Evolutionary conservation across 2,329 filamentous ascomycete genomes (phyloP).

Genomic region (Lasiodiplodia sp.): DNA sequence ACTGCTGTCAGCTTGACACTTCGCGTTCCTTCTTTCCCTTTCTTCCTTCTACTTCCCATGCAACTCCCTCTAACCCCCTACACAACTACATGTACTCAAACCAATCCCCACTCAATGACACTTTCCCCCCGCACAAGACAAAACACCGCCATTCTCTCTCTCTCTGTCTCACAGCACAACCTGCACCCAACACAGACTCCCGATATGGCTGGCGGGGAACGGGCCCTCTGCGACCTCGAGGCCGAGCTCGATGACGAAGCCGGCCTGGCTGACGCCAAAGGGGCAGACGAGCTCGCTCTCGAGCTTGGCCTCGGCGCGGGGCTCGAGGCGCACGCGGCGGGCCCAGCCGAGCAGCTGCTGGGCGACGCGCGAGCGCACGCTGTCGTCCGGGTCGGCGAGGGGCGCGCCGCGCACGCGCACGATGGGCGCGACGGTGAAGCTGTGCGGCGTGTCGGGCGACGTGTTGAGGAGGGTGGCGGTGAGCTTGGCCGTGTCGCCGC

Average conservation of each 20-base stretch:
- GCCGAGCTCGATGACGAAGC: conserved; percentile 15
- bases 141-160: not conserved
- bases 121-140: not conserved
- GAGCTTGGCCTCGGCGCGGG: not conserved
- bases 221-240: conserved; percentile 22
- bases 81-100: too few species aligned
- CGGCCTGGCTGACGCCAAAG: conserved; percentile 12
- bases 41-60: too few species aligned
- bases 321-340: conserved; percentile 15
- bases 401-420: conserved; percentile 13
- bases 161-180: conserved; percentile 8
- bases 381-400: conserved; percentile 19
- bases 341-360: conserved; percentile 27
- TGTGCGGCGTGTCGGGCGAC: conserved; percentile 11
- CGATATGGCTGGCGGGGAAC: conserved; percentile 10
- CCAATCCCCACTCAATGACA: not conserved
- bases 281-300: conserved; percentile 22
- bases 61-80: too few species aligned
- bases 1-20: too few species aligned
- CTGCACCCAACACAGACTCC: conserved; percentile 21
- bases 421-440: conserved; percentile 18
- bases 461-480: conserved; percentile 20
- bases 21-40: too few species aligned
- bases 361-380: conserved; percentile 14
- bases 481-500: conserved; percentile 17